Conservation (phyloP, 768 basidiomycete genomes). For the Russula compacta region DNA sequence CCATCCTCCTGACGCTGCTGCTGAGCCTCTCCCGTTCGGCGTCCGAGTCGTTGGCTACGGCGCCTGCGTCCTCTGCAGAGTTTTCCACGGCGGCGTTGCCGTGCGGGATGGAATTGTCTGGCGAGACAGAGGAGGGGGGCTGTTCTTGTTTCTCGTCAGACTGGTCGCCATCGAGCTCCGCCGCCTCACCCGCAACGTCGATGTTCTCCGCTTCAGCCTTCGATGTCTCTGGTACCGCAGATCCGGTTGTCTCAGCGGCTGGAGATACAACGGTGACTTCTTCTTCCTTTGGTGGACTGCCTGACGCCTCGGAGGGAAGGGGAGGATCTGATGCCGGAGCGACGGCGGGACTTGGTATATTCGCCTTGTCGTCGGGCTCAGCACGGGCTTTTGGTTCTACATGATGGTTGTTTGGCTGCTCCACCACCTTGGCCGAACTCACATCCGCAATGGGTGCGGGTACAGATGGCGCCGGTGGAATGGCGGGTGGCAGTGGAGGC, state of each 20-base stretch:
- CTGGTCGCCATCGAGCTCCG: background rate
- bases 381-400: background rate
- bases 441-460: background rate
- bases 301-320: background rate
- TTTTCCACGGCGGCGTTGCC: background rate
- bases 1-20: background rate
- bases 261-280: background rate
- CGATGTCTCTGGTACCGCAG: background rate
- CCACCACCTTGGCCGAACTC: background rate
- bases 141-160: background rate
- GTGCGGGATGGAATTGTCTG: background rate
- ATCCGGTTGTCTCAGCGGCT: background rate
- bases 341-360: background rate
- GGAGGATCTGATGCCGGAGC: background rate
- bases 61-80: background rate
- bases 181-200: background rate
- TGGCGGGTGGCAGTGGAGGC: conserved; percentile 4
- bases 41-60: background rate
- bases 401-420: conserved; percentile 8
- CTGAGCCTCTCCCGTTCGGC: background rate
- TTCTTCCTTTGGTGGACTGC: background rate
- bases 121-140: background rate
- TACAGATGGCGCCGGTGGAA: background rate
- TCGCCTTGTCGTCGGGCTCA: background rate
- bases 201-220: background rate